Evolutionary conservation across 106 monocot species (phyloP).

Genomic region (Platanthera guangdongensis): DNA sequence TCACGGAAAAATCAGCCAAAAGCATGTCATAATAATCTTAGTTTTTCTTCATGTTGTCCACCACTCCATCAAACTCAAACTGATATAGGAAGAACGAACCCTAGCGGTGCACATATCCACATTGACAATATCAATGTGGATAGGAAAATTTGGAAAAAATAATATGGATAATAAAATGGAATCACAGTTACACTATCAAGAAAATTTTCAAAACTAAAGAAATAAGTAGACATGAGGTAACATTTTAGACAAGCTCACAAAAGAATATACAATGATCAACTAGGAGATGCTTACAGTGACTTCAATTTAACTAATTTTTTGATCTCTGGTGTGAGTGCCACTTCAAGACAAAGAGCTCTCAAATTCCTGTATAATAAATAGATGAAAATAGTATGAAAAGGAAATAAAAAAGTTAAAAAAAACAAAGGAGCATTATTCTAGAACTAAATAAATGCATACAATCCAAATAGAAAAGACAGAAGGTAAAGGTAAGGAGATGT

Average conservation of each 20-base stretch:
- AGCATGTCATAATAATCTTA: no score
- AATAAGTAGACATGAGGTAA: background rate
- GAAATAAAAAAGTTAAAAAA: background rate
- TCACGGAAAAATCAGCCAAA: no score
- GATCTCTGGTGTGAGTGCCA: constrained; percentile 24
- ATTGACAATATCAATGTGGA: background rate
- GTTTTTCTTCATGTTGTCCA: no score
- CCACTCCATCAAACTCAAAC: no score
- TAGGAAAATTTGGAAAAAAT: background rate
- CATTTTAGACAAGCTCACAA: background rate
- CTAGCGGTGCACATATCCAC: no score
- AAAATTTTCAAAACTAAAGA: background rate
- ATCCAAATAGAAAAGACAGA: no score
- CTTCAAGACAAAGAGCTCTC: constrained; percentile 41
- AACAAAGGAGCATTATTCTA: background rate
- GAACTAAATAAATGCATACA: background rate
- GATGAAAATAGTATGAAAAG: background rate
- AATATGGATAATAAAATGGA: background rate
- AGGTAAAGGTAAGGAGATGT: no score
- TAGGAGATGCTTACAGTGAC: constrained; percentile 33
- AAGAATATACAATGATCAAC: background rate
- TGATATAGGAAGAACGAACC: no score
- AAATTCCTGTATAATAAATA: constrained; percentile 36
- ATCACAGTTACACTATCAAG: background rate
- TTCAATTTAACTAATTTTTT: constrained; percentile 36